These are phyloP conservation scores for Wickerhamomyces ciferrii DNA, from an alignment of 805 yeast species.

Conservation along the genomic window DNA sequence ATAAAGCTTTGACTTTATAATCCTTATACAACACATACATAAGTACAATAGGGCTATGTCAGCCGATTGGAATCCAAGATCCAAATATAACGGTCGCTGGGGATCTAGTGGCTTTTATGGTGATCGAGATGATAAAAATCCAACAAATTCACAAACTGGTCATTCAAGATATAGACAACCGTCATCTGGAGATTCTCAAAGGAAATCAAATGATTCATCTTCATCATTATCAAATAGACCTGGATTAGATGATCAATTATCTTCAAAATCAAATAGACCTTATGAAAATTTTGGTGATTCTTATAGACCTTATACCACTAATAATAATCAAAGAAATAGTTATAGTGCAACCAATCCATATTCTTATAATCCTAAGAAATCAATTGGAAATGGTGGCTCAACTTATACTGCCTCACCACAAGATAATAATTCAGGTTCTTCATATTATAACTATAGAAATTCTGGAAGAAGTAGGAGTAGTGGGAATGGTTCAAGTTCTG, in stretches of 20 bases:
- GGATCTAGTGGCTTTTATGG: background rate
- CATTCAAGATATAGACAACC: background rate
- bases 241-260: background rate
- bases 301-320: constrained; percentile 1
- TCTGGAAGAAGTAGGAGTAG: background rate
- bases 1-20: background rate
- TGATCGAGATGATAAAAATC: background rate
- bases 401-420: background rate
- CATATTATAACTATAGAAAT: background rate
- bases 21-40: background rate
- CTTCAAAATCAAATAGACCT: background rate
- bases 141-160: background rate
- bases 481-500: background rate
- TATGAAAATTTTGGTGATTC: background rate
- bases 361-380: background rate
- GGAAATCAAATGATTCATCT: background rate
- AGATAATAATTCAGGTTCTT: background rate
- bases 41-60: background rate
- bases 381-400: too few species aligned
- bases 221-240: background rate
- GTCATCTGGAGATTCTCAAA: background rate
- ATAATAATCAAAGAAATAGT: background rate
- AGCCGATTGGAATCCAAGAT: background rate
- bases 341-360: background rate
- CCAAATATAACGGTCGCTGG: background rate